Base-by-base conservation (phyloP, 1,284 basidiomycete genomes). In the Hemileia vastatrix region DNA sequence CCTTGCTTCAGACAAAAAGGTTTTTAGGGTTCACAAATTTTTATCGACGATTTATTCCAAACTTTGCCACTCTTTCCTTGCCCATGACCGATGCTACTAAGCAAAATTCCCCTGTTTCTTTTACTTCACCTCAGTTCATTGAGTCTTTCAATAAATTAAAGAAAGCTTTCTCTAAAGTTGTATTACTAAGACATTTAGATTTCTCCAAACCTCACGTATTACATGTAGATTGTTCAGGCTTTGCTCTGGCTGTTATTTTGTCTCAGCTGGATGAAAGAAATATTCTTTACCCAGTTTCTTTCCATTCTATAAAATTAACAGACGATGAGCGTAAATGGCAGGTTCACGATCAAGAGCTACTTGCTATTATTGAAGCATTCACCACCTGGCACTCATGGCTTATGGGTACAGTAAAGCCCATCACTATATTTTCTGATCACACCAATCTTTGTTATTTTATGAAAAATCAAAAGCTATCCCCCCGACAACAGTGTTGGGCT, bases 11-110 rank as follows among this genome's bases (percentile, higher is more conserved):
- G 5, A 6, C 53, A n/a, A 27, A 19, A 18, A 8, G 31, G 18
- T 59, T 52, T 24, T 27, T 51, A 19, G 24, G 49, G 11, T 52
- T 52, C 57, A 33, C 48, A 8, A 52, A 51, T 52, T 59, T 60
- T 31, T 60, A 60, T 44, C 33, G 49, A 36, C 4, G 23, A 23
- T 51, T 59, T 52, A 57, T 57, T 11, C 8, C 43, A 8, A 8
- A 43, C 36, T 43, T 52, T 27, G 51, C 49, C 3, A 23, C 18
- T 18, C 40, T 59, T 1, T 31, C 47, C 1, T 32, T 18, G 11
- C 49, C 57, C 3, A 31, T 59, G 24, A 59, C 47, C 1, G 6
- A 27, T 23, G 15, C 52, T 1, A 59, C 57, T 18, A 43, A 33
- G 19, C 13, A 59, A 6, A 27, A 18, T 21, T 6, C 9, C 15